These are phyloP conservation scores for Metschnikowia cubensis DNA, from an alignment of 805 yeast genomes.

Conservation along the genomic window DNA sequence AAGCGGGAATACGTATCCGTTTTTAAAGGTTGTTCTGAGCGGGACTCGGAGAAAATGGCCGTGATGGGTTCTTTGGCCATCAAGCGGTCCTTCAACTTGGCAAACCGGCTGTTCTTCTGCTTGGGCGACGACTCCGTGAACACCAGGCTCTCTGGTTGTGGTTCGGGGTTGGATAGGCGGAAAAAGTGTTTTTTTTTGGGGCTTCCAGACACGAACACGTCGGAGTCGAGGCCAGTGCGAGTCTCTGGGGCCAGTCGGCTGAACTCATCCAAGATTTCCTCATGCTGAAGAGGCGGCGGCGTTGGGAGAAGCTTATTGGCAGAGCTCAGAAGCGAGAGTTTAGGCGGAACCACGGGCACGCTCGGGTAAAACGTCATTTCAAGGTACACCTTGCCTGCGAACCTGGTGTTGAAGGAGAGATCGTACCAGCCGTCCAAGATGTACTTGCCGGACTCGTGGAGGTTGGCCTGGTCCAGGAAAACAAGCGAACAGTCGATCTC, in stretches of 20 bases:
- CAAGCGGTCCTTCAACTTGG: constrained; percentile 31
- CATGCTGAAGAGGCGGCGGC: constrained; percentile 4
- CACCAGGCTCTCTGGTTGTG: constrained; percentile 2
- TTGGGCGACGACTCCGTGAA: constrained; percentile 17
- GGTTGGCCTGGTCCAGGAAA: constrained; percentile 47
- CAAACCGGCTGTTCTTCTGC: constrained; percentile 26
- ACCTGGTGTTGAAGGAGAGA: constrained; percentile 58
- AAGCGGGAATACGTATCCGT: not conserved
- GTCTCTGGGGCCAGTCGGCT: constrained; percentile 12
- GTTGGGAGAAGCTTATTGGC: constrained; percentile 10
- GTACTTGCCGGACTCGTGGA: constrained; percentile 47
- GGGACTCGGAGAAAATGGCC: constrained; percentile 12
- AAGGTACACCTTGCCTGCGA: constrained; percentile 83
- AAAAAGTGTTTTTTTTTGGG: constrained; percentile 7
- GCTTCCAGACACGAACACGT: constrained; percentile 12
- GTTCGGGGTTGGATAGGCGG: constrained; percentile 12
- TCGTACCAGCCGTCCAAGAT: constrained; percentile 88
- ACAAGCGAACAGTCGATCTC: constrained; percentile 76
- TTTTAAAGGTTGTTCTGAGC: not conserved
- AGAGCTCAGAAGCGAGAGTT: constrained; percentile 15
- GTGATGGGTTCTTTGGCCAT: constrained; percentile 33
- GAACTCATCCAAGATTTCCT: constrained; percentile 3
- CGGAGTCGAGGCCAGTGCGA: constrained; percentile 5
- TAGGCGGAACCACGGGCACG: constrained; percentile 43
- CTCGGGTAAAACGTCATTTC: constrained; percentile 89